Evolutionary conservation across 129 eudicot genomes (phyloP), one percentile per base, ranked within the genome.

Genomic region (Lonicera japonica): DNA sequence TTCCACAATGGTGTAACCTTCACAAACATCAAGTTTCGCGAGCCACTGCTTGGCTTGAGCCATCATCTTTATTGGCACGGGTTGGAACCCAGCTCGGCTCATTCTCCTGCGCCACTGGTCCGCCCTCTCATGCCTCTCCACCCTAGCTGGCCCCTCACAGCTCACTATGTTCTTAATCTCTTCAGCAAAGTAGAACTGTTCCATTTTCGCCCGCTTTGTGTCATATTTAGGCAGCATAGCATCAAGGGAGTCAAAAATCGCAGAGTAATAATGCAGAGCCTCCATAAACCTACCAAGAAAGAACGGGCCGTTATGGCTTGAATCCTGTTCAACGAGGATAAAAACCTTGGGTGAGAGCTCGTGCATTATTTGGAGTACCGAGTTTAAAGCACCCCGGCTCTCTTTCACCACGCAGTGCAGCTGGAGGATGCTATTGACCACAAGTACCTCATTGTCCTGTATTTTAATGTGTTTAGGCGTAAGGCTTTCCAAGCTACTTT

Each of bases 51-150:
- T 84, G 19, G 86, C 78, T 63, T 70, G 78, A 38, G 56, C 79
- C 61, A 58, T 8, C 68, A 54, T 64, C 75, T 82, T 84, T 21
- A 81, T 39, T 0, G 84, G 86, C 21, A 80, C 63, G 13, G 80
- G 74, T 68, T 84, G 89, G 65, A 84, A 88, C 45, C 96, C 94
- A 0, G 92, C 96, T 10, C 92, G 79, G 67, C 89, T 88, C 92
- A 88, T 84, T 71, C 96, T 61, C 77, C 94, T 68, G 48, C 96
- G 82, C 96, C 96, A 88, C 54, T 88, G 94, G 56, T 84, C 96
- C 63, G 77, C 79, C 65, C 82, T 75, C 79, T 88, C 96, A 34
- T 88, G 94, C 80, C 96, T 84, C 64, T 84, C 96, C 5, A 88
- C 86, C 73, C 96, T 58, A 9, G 82, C 82, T 5, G 94, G 85